These are phyloP conservation scores for Coemansia sp. DNA, from an alignment of 192 early-diverging fungal species.

Conservation along the genomic window DNA sequence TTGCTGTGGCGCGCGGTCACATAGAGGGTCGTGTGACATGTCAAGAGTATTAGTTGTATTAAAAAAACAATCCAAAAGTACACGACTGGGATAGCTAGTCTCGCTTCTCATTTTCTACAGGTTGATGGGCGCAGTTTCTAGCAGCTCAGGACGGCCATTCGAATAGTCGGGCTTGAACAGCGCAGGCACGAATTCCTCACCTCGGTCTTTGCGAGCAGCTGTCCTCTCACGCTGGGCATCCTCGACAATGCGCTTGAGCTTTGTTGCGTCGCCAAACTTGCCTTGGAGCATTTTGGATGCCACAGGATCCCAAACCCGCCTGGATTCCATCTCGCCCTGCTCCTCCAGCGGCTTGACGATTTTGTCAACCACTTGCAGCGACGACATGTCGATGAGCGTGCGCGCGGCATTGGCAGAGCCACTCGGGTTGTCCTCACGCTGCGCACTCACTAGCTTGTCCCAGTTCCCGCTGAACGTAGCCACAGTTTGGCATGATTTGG, in stretches of 20 bases:
- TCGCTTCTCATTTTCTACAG: conserved; percentile 17
- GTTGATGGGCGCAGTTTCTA: conserved; percentile 39
- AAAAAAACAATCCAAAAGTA: neutral
- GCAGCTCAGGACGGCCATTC: conserved; percentile 56
- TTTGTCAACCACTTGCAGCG: conserved; percentile 56
- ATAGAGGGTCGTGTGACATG: neutral
- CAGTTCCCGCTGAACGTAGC: conserved; percentile 67
- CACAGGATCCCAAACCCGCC: conserved; percentile 65
- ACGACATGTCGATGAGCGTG: conserved; percentile 61
- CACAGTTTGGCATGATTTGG: conserved; percentile 55
- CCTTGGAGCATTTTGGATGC: conserved; percentile 61
- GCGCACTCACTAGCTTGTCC: conserved; percentile 62
- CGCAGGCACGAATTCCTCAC: conserved; percentile 58
- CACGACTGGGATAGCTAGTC: neutral
- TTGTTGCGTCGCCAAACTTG: conserved; percentile 64
- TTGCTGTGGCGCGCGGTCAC: neutral
- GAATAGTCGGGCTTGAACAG: conserved; percentile 63
- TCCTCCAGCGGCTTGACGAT: conserved; percentile 59
- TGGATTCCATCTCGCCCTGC: conserved; percentile 67
- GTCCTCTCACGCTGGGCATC: conserved; percentile 64
- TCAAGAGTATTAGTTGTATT: neutral
- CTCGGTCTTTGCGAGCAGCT: conserved; percentile 52
- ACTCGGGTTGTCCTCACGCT: conserved; percentile 12
- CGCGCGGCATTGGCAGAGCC: neutral
- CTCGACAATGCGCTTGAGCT: conserved; percentile 69